phyloP scores from a whole-genome alignment of 2,329 filamentous ascomycete genomes.

The Lizonia empirigonia region DNA sequence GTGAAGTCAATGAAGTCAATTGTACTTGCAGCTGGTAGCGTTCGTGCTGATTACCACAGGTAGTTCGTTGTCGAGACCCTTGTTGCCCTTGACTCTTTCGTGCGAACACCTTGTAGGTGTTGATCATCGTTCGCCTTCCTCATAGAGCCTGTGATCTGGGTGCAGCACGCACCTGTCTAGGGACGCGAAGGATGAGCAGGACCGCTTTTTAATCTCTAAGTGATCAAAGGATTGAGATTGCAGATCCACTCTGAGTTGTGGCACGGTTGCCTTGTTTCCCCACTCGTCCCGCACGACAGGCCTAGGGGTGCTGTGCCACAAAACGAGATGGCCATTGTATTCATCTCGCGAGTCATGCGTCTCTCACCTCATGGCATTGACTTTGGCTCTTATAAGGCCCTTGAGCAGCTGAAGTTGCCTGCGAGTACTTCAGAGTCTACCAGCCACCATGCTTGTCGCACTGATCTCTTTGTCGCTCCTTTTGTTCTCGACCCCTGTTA shows the following conservation, averaged over 20 bases:
- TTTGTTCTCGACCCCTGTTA: background rate
- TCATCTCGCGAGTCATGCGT: slow-evolving; percentile 1
- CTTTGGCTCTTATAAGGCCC: background rate
- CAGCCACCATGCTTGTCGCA: slow-evolving; percentile 7
- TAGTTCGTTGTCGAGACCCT: background rate
- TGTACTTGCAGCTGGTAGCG: background rate
- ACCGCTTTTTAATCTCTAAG: background rate
- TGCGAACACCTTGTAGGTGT: too few relatives aligned
- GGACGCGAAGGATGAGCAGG: slow-evolving; percentile 3
- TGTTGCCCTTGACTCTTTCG: too few relatives aligned
- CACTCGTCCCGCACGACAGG: slow-evolving; percentile 4
- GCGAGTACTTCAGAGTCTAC: background rate
- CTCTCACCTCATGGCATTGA: background rate
- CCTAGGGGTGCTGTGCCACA: background rate
- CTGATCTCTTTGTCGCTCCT: slow-evolving; percentile 8
- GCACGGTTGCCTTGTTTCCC: background rate
- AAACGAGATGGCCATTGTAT: slow-evolving; percentile 1
- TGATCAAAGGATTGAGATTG: background rate
- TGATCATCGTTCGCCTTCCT: background rate
- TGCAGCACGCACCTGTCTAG: background rate
- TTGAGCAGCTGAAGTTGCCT: background rate
- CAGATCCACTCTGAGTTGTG: background rate
- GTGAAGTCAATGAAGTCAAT: background rate
- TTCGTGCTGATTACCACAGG: background rate
- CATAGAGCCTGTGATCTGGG: background rate